Percentiles rank a stretch among this genome's conserved stretches.
These are phyloP conservation scores for Mycena floridula DNA, from an alignment of 768 basidiomycete genomes.

Conservation along the genomic window DNA sequence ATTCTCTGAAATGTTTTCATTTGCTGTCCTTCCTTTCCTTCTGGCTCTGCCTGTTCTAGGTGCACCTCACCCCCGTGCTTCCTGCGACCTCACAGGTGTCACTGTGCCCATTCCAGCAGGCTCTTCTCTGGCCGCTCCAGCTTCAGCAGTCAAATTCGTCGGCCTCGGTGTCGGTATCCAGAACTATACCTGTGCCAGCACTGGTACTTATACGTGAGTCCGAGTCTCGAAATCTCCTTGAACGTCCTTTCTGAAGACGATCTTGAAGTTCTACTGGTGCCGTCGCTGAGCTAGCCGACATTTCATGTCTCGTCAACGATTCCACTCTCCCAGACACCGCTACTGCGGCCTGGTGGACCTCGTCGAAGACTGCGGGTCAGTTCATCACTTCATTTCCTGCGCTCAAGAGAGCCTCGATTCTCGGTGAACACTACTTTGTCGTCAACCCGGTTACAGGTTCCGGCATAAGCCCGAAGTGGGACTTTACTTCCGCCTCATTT, in stretches of 20 bases:
- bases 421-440: slow-evolving; percentile 56
- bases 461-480: slow-evolving; percentile 47
- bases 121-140: slow-evolving; percentile 29
- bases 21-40: too few relatives aligned
- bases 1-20: too few relatives aligned
- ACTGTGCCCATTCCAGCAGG: slow-evolving; percentile 15
- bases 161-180: slow-evolving; percentile 45
- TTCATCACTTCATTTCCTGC: slow-evolving; percentile 9
- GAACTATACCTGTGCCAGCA: slow-evolving; percentile 49
- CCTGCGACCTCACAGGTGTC: slow-evolving; percentile 20
- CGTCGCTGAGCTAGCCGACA: slow-evolving; percentile 46
- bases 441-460: slow-evolving; percentile 34
- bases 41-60: too few relatives aligned
- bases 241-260: not conserved
- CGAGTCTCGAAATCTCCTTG: not conserved
- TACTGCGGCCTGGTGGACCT: slow-evolving; percentile 6
- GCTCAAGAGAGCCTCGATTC: not conserved
- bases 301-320: slow-evolving; percentile 39
- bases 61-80: not conserved
- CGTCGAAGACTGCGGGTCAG: slow-evolving; percentile 14
- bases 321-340: slow-evolving; percentile 22
- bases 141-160: slow-evolving; percentile 29
- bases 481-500: slow-evolving; percentile 39
- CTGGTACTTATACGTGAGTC: slow-evolving; percentile 40
- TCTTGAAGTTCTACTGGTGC: slow-evolving; percentile 38